These are phyloP conservation scores for Lasiodiplodia theobromae DNA, from an alignment of 2,329 filamentous ascomycete species.

Conservation along the genomic window DNA sequence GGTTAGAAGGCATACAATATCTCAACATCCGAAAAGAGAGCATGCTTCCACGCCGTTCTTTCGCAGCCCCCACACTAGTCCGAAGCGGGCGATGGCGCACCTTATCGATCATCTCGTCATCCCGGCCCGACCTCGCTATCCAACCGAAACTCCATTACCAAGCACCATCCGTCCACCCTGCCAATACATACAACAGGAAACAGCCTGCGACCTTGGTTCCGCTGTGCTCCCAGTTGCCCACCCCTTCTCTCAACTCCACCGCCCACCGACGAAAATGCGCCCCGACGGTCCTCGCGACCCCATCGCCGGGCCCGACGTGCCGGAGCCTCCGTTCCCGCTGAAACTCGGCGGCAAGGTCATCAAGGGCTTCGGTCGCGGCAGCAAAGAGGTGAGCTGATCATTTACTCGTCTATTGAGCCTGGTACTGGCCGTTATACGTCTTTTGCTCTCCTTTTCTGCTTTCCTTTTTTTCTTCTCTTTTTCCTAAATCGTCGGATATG, in stretches of 20 bases:
- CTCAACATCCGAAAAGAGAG: background rate
- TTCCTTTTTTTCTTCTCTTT: background rate
- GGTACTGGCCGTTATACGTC: no score
- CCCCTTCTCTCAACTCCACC: background rate
- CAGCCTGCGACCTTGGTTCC: background rate
- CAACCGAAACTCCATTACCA: constrained; percentile 22
- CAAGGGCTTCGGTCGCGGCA: constrained; percentile 90
- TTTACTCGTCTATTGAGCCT: background rate
- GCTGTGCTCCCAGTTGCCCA: background rate
- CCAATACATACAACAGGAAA: background rate
- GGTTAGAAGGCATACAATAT: no score
- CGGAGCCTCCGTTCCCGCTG: constrained; percentile 80
- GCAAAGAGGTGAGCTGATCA: constrained; percentile 73
- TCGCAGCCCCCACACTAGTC: background rate
- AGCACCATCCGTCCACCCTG: background rate
- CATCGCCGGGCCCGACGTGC: constrained; percentile 79
- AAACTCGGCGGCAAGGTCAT: constrained; percentile 86
- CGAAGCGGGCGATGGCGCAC: constrained; percentile 2
- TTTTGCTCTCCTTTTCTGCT: background rate
- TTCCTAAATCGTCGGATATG: background rate
- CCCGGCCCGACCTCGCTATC: constrained; percentile 16
- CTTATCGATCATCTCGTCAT: constrained; percentile 12
- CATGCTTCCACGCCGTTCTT: constrained; percentile 12
- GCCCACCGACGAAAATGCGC: constrained; percentile 24
- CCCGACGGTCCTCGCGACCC: constrained; percentile 66